Base-by-base conservation (phyloP, 2,329 filamentous ascomycete genomes). In the Ilyonectria robusta region DNA sequence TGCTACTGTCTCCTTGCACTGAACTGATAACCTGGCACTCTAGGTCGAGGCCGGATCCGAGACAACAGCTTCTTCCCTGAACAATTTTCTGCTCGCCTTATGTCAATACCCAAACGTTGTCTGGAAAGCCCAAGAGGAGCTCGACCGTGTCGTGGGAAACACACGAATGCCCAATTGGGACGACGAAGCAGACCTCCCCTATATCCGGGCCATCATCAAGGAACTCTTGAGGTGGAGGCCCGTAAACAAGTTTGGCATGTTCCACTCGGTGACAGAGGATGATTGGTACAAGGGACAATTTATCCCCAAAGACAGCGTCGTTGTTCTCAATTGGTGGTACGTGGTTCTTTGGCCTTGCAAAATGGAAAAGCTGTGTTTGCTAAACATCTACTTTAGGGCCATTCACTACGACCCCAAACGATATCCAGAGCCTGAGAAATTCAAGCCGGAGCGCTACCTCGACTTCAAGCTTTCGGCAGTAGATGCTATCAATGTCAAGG, bases 331-430 rank as follows among this genome's bases (percentile, higher is more conserved):
- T 58, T 77, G 79, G 31, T 84, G 82, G 80, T 19, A 21, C 2
- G 46, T 37, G 35, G 35, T 11, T 11, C 35, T 48, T 26, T 48
- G 17, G 46, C 10, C 6, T 48, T 21, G 46, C 9, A 13, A 21
- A 21, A 48, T 48, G 4, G 23, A 48, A 48, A 21, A 26, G n/a
- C 13, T 48, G 15, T 48, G 19, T 23, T 48, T 48, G 46, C 46
- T 48, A 48, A 48, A 21, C 46, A 48, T 48, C 19, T 48, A 48
- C 46, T 21, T 21, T 21, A 48, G 46, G 46, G 78, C 79, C 13
- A 82, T 88, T 33, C 78, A 85, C 70, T 82, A 82, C 74, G 85
- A 89, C 67, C 77, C 80, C 2, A 70, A 76, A 1, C 78, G 82
- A 2, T 79, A 83, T 68, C 69, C 79, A 0, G 75, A 85, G 19